Base-by-base conservation (phyloP, 2,329 filamentous ascomycete species). In the Aspergillus versicolor region DNA sequence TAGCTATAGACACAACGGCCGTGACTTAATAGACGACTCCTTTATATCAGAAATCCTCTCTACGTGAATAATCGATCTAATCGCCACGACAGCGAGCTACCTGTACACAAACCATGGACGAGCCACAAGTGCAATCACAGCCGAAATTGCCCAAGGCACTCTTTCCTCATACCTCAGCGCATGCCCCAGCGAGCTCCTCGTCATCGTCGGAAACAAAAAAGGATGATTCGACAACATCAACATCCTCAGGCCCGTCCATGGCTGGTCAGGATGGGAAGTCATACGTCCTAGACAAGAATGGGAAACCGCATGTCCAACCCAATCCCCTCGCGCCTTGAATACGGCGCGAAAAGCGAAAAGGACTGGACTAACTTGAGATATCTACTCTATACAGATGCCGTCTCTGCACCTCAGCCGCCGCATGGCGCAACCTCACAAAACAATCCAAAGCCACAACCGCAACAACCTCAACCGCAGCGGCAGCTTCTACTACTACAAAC, bases 211-310 rank as follows among this genome's bases (percentile, higher is more conserved):
- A 64, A 24, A 43, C 66, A 12, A 62, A 64, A 59, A 64, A 71
- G 37, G 61, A 63, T 34, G 60, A 66, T 27, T 34, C 54, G 6
- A 30, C 17, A 37, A 17, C 30, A 57, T n/a, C 67, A 27, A 70
- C 70, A 34, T 62, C 73, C 19, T 74, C 76, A n/a, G 77, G 75
- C 45, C 77, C 78, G n/a, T 74, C 80, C n/a, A 75, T 80, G 2
- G 67, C 81, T 42, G 79, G 74, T 56, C 77, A 79, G 61, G 77
- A 80, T 66, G 79, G 79, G 52, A 81, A 81, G 65, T 78, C 78
- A 78, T 81, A 69, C 41, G 77, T 68, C 12, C 68, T 81, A 46
- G 79, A 75, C 56, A 78, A 79, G 61, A 77, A 80, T 67, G 79
- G 79, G 53, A 81, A 81, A 66, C 78, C 78, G 78, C 81, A 69